Evolutionary conservation across 345 rosid genomes (phyloP), one percentile per base, ranked within the genome.

Genomic region (Erodium maritimum): DNA sequence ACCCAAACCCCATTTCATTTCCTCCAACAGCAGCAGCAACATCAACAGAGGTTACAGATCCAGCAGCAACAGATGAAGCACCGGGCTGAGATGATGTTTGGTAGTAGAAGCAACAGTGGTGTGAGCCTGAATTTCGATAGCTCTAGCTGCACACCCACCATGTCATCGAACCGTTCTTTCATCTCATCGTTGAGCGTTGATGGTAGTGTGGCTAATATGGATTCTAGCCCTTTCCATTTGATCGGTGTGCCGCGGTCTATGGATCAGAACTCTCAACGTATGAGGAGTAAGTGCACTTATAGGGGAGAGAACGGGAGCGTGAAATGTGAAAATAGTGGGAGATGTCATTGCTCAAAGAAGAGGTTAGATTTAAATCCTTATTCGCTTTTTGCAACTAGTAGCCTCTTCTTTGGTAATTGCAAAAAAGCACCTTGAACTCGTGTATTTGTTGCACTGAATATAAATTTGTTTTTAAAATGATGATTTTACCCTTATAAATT

Each of bases 271-370:
- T 79, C 85, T 3, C 94, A 81, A 53, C 86, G 67, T 63, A 13
- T 42, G 48, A 80, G 81, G 82, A 79, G 81, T 72, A 86, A 79
- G 69, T 86, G 89, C 58, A 72, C 82, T 21, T 76, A 59, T 8
- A 72, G 78, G 70, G 91, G 80, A 69, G 87, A 83, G 51, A 89
- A 82, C 69, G 94, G 87, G 34, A 81, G 77, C 70, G 74, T 76
- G 56, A 86, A 86, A 73, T 86, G 89, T 59, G 86, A 79, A 59
- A 81, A 75, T 65, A 79, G 73, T 42, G 70, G 78, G 25, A 74
- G 85, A 75, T 86, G 89, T 66, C 94, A 86, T 67, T 83, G 89
- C 75, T 81, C 94, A 3, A 86, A 86, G 81, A 86, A 83, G 77
- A 81, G 94, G 94, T 86, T 50, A 52, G 66, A 33, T 58, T 57